Percentiles rank a stretch among this genome's conserved stretches.
Evolutionary conservation across 805 yeast genomes (phyloP).

Genomic region (Candida oleophila): DNA sequence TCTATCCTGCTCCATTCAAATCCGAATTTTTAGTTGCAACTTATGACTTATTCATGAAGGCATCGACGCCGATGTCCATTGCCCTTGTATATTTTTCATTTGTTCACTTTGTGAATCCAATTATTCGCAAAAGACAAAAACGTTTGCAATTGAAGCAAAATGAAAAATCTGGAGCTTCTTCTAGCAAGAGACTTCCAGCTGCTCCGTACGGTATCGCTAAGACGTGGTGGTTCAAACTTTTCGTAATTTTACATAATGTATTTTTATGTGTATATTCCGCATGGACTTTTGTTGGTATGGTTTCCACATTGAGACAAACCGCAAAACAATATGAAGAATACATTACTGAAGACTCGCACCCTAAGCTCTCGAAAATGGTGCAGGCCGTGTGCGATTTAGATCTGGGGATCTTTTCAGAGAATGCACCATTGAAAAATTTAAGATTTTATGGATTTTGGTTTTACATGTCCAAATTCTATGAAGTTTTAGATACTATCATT

Average conservation of each 20-base stretch:
- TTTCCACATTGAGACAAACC: slow-evolving; percentile 46
- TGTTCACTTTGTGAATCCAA: slow-evolving; percentile 55
- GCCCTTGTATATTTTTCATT: slow-evolving; percentile 57
- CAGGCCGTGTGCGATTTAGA: slow-evolving; percentile 59
- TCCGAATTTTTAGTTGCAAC: slow-evolving; percentile 27
- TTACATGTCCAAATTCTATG: slow-evolving; percentile 69
- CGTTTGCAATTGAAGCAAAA: slow-evolving; percentile 19
- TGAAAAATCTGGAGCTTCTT: slow-evolving; percentile 43
- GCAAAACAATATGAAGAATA: slow-evolving; percentile 21
- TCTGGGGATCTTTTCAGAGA: slow-evolving; percentile 53
- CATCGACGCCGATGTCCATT: slow-evolving; percentile 53
- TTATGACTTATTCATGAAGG: slow-evolving; percentile 45
- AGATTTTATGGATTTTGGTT: slow-evolving; percentile 63
- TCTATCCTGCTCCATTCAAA: slow-evolving; percentile 36
- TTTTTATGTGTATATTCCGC: slow-evolving; percentile 63
- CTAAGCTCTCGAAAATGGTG: slow-evolving; percentile 44
- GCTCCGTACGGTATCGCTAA: slow-evolving; percentile 54
- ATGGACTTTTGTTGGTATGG: slow-evolving; percentile 73
- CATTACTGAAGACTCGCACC: slow-evolving; percentile 28
- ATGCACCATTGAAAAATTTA: slow-evolving; percentile 34
- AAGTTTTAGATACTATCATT: slow-evolving; percentile 65
- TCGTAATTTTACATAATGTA: slow-evolving; percentile 61
- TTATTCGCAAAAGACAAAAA: slow-evolving; percentile 47
- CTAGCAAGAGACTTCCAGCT: slow-evolving; percentile 39
- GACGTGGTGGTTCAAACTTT: slow-evolving; percentile 44